Base-by-base conservation (phyloP, 2,329 filamentous ascomycete species). In the Phaeosphaeriaceae sp. region DNA sequence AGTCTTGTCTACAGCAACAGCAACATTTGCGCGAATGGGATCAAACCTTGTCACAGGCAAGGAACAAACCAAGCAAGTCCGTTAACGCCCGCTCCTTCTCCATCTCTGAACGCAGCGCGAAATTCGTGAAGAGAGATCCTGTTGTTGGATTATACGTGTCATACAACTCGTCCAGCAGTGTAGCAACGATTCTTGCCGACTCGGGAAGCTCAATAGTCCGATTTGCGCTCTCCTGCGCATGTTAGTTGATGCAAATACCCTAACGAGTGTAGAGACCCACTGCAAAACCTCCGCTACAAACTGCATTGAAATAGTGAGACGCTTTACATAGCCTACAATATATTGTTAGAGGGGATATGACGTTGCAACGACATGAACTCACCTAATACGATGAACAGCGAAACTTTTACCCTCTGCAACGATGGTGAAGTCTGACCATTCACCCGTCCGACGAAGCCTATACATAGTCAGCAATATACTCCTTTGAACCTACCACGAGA, bases 31-130 rank as follows among this genome's bases (percentile, higher is more conserved):
- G 0, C 6, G n/a, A 8, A 9, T 11, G 4, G 29, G 23, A 17
- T 29, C 34, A 11, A 41, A 60, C 63, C 50, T 67, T 67, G 36
- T 67, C 64, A 4, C 46, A 50, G 0, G 64, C 56, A 26, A 65
- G 41, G 50, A 64, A 65, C 3, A 65, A 26, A 2, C 36, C 35
- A 0, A 64, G 23, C 1, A 67, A 38, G 1, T 50, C 36, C 3
- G n/a, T 44, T 34, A 63, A 54, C 6, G 51, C 38, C 2, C 9
- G 43, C 8, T 54, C 54, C 15, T 64, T 63, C 34, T 65, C 53
- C 0, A 53, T 46, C 13, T 44, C 50, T 6, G 33, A 34, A 2
- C 46, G 37, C 1, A 61, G 48, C 0, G 54, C 56, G 9, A 67
- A 67, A 6, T 32, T 51, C 1, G 56, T 60, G 46, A 64, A 65